Conservation (phyloP, 1,284 basidiomycete species). For the Ceratobasidium sp. region DNA sequence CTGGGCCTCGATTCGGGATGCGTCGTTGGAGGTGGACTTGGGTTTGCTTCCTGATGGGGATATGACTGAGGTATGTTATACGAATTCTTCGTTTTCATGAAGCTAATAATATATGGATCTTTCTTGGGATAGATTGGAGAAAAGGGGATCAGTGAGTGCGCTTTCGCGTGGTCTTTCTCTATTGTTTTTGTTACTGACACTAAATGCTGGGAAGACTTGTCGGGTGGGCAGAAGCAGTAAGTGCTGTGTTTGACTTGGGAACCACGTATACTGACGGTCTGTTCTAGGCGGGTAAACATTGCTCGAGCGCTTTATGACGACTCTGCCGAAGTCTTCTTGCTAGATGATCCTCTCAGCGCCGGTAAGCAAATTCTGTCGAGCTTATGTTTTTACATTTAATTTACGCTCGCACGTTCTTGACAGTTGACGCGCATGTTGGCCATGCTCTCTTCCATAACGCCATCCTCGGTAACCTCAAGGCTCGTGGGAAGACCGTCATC, state of each 20-base stretch:
- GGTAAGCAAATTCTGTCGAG: no score
- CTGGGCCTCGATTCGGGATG: constrained; percentile 72
- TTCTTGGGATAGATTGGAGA: constrained; percentile 70
- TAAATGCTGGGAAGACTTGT: constrained; percentile 53
- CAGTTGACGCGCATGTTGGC: constrained; percentile 80
- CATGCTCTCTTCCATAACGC: constrained; percentile 77
- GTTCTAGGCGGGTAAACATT: constrained; percentile 69
- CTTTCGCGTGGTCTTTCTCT: constrained; percentile 12
- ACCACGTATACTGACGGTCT: background rate
- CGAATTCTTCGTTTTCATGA: background rate
- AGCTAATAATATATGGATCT: background rate
- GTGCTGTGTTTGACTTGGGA: constrained; percentile 54
- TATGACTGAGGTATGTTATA: constrained; percentile 70
- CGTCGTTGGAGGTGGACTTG: constrained; percentile 77
- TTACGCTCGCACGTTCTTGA: no score
- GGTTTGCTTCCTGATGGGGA: constrained; percentile 80
- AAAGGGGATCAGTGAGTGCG: constrained; percentile 73
- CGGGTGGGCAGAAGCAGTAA: constrained; percentile 73
- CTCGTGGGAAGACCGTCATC: constrained; percentile 70
- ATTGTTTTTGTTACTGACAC: no score
- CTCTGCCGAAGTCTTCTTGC: constrained; percentile 72
- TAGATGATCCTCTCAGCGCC: constrained; percentile 83
- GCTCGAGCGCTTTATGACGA: constrained; percentile 79
- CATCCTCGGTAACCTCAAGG: constrained; percentile 68
- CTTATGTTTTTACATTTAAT: no score